These are phyloP conservation scores for Megacollybia marginata DNA, from an alignment of 768 basidiomycete species.

Conservation along the genomic window DNA sequence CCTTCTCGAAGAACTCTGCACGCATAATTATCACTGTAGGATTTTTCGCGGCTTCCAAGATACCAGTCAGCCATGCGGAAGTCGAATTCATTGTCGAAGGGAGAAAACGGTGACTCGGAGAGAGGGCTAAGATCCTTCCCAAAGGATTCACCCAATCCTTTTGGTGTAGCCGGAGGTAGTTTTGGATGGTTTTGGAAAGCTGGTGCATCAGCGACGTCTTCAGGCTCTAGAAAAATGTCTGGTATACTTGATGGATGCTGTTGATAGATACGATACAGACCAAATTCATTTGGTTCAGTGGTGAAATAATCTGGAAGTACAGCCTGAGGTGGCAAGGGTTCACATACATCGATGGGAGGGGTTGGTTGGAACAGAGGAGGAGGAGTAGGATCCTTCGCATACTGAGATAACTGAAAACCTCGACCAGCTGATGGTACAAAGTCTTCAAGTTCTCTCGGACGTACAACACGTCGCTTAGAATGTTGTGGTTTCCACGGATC, in stretches of 20 bases:
- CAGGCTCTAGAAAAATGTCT: neutral
- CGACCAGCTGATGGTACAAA: too few relatives aligned
- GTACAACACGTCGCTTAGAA: too few relatives aligned
- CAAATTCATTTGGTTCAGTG: constrained; percentile 3
- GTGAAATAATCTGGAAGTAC: too few relatives aligned
- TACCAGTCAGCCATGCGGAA: constrained; percentile 16
- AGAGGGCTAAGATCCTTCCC: neutral
- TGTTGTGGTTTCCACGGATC: too few relatives aligned
- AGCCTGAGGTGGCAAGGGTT: too few relatives aligned
- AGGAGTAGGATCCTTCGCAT: too few relatives aligned
- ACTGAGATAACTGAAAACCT: too few relatives aligned
- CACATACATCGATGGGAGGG: too few relatives aligned
- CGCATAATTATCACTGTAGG: constrained; percentile 9
- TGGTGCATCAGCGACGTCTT: constrained; percentile 1
- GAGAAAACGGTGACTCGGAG: neutral
- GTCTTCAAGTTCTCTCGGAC: too few relatives aligned
- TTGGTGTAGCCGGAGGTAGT: neutral
- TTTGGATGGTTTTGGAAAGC: neutral
- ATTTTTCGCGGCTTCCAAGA: constrained; percentile 13
- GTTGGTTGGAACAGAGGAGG: too few relatives aligned
- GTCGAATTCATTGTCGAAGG: constrained; percentile 10
- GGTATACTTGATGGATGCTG: neutral
- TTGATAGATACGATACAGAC: constrained; percentile 3
- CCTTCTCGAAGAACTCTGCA: constrained; percentile 9
- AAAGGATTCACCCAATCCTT: neutral